Base-by-base conservation (phyloP, 768 basidiomycete genomes). In the Cyathus striatus region DNA sequence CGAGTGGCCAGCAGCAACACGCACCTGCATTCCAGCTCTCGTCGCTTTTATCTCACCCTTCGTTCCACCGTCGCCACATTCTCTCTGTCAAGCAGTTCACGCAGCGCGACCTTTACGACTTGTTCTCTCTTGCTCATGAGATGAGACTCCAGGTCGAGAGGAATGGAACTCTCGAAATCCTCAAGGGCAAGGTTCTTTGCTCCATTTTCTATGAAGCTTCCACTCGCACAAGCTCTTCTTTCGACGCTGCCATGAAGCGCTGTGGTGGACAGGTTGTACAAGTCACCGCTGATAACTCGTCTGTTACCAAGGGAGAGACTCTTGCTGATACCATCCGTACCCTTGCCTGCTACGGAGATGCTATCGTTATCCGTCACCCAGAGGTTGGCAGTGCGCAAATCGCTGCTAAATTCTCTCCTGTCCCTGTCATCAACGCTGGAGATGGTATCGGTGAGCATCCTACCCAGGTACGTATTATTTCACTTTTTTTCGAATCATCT, bases 381-480 rank as follows among this genome's bases (percentile, higher is more conserved):
- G 86, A 89, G 21, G 80, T 95, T 9, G 96, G 96, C 41, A 91
- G 89, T 53, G 80, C 91, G n/a, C 91, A 96, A 59, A 63, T 83
- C 23, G 96, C 93, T n/a, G 95, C 96, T 18, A 96, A 96, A 61
- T 92, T 79, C 65, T 95, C 92, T 2, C 88, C 95, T 3, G 87
- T 99, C 1, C 96, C 96, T 0, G 81, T 99, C 55, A 71, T 99
- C 63, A 99, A 98, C 58, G 95, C 92, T 39, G 96, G 96, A 21
- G 96, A 99, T 57, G 96, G 96, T 16, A 78, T 89, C 39, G 96
- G 96, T 42, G 96, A 99, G 64, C 96, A 99, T 59, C 96, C 95
- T 3, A 95, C 92, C 6, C 91, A 94, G 73, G 89, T 83, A 57
- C 40, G 75, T 50, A n/a, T 25, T 20, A 30, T n/a, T 30, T 38